These are phyloP conservation scores for Ailanthus altissimus DNA, from an alignment of 345 rosid genomes.

Conservation along the genomic window DNA sequence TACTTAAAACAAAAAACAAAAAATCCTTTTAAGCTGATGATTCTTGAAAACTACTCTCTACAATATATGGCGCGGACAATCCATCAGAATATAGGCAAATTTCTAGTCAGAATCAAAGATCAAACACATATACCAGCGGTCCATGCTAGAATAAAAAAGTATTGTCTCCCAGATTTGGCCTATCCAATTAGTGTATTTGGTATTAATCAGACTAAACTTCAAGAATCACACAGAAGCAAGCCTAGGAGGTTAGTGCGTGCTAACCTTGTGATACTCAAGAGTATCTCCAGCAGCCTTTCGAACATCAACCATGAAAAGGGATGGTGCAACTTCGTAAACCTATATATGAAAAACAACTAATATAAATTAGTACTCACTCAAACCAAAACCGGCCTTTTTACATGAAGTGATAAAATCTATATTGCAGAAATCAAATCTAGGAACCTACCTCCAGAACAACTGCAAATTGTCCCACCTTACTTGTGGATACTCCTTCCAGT, in stretches of 20 bases:
- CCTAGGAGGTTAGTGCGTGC: not conserved
- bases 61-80: not conserved
- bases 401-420: slow-evolving; percentile 5
- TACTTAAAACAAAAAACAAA: too few relatives aligned
- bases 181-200: not conserved
- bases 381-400: slow-evolving; percentile 1
- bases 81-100: not conserved
- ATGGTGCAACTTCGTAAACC: slow-evolving; percentile 91
- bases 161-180: not conserved
- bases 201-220: not conserved
- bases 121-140: not conserved
- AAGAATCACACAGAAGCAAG: not conserved
- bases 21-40: not conserved
- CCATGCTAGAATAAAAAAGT: not conserved
- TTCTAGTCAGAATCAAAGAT: not conserved
- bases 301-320: slow-evolving; percentile 89
- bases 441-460: slow-evolving; percentile 72
- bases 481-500: slow-evolving; percentile 65
- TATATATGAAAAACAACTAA: slow-evolving; percentile 19
- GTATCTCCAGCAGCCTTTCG: slow-evolving; percentile 92
- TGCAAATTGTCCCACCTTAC: slow-evolving; percentile 61
- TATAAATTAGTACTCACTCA: not conserved
- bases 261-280: slow-evolving; percentile 88
- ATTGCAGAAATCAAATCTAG: slow-evolving; percentile 9
- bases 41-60: not conserved